Evolutionary conservation across 2,329 filamentous ascomycete genomes (phyloP).

Genomic region (Dryadomyces quercus-mongolicae): DNA sequence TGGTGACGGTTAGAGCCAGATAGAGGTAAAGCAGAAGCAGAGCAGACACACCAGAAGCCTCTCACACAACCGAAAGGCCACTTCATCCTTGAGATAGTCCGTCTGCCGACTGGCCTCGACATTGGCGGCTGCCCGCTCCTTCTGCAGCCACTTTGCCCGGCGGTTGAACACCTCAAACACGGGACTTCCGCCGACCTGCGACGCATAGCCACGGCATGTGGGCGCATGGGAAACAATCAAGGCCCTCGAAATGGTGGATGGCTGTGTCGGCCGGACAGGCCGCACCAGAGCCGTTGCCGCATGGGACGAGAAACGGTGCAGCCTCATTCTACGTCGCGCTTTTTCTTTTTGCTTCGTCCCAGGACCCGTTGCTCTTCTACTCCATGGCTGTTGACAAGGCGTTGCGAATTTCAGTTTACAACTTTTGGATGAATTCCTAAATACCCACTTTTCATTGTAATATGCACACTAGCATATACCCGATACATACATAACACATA

Average conservation of each 20-base stretch:
- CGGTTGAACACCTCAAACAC: constrained; percentile 86
- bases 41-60: constrained; percentile 52
- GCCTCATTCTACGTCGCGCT: neutral
- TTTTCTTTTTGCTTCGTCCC: neutral
- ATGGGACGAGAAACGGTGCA: neutral
- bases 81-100: constrained; percentile 90
- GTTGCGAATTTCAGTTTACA: too few relatives aligned
- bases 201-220: constrained; percentile 52
- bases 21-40: neutral
- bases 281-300: neutral
- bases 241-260: constrained; percentile 14
- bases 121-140: constrained; percentile 68
- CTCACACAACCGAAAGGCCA: constrained; percentile 73
- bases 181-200: constrained; percentile 64
- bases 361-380: neutral
- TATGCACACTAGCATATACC: too few relatives aligned
- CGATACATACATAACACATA: too few relatives aligned
- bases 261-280: neutral
- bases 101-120: constrained; percentile 62
- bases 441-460: too few relatives aligned
- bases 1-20: constrained; percentile 21
- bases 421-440: too few relatives aligned
- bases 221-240: constrained; percentile 24
- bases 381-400: neutral
- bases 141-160: constrained; percentile 78